Evolutionary conservation across 371 early-diverging fungal genomes (phyloP).

Genomic region (Circinella minor): DNA sequence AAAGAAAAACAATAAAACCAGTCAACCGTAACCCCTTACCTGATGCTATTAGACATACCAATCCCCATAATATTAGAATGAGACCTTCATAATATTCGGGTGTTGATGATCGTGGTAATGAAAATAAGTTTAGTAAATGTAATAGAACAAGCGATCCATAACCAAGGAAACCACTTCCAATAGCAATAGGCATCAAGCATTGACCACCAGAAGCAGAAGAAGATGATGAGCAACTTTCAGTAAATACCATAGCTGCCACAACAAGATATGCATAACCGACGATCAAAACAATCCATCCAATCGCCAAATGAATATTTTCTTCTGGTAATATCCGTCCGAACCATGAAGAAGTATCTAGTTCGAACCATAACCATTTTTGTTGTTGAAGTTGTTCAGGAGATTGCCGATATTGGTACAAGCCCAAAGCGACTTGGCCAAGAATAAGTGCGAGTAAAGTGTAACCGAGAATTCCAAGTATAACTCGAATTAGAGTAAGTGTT

Average conservation of each 20-base stretch:
- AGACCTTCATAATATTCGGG: constrained; percentile 54
- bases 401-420: constrained; percentile 14
- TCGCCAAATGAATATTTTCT: constrained; percentile 28
- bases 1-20: neutral
- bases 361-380: constrained; percentile 4
- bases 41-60: constrained; percentile 19
- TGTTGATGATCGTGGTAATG: constrained; percentile 42
- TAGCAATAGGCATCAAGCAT: constrained; percentile 38
- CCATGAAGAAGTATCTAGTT: constrained; percentile 3
- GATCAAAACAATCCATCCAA: constrained; percentile 37
- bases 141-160: constrained; percentile 40
- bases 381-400: neutral
- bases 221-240: constrained; percentile 28
- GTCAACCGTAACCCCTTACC: constrained; percentile 4
- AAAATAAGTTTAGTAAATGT: constrained; percentile 40
- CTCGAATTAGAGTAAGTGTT: constrained; percentile 6
- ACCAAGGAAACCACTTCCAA: constrained; percentile 46
- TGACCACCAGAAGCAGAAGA: constrained; percentile 15
- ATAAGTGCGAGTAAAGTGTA: constrained; percentile 15
- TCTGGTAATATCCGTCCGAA: constrained; percentile 19
- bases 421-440: constrained; percentile 13
- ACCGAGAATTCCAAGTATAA: constrained; percentile 19
- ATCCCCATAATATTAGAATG: constrained; percentile 43
- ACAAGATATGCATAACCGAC: constrained; percentile 33
- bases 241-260: constrained; percentile 31